Percentiles rank a stretch among this genome's conserved stretches.
These are phyloP conservation scores for Pezicula radicicola DNA, from an alignment of 2,329 filamentous ascomycete species.

Conservation along the genomic window DNA sequence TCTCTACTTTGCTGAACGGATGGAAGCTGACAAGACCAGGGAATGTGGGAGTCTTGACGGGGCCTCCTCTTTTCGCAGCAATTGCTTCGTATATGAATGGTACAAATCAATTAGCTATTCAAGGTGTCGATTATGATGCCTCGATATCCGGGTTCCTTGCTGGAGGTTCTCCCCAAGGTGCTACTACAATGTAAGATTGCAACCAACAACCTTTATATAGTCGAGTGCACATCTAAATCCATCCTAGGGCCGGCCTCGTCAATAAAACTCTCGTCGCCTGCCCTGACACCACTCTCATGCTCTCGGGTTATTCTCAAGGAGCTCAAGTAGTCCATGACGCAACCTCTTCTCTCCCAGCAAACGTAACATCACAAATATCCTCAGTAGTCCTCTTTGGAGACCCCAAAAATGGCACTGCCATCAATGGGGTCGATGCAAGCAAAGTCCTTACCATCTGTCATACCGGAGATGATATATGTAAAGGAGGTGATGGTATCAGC, in stretches of 20 bases:
- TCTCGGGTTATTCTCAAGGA: conserved; percentile 26
- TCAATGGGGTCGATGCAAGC: conserved; percentile 13
- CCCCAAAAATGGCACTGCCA: conserved; percentile 21
- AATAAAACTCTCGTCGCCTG: conserved; percentile 16
- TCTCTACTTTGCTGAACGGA: background rate
- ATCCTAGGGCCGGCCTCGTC: conserved; percentile 15
- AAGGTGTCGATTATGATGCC: conserved; percentile 53
- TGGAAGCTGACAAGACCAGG: conserved; percentile 6
- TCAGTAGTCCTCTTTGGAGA: conserved; percentile 23
- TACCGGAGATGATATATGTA: conserved; percentile 20
- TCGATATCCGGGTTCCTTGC: conserved; percentile 40
- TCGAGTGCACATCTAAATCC: background rate
- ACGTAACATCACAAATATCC: conserved; percentile 15
- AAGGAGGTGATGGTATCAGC: conserved; percentile 11
- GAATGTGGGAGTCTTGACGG: conserved; percentile 24
- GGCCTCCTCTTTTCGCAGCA: conserved; percentile 23
- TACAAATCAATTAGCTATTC: conserved; percentile 42
- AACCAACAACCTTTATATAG: background rate
- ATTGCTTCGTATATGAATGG: conserved; percentile 33
- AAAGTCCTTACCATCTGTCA: conserved; percentile 22
- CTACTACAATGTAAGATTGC: conserved; percentile 34
- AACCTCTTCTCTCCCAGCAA: conserved; percentile 8
- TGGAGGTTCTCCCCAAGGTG: conserved; percentile 42
- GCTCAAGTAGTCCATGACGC: conserved; percentile 24
- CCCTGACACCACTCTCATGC: conserved; percentile 16